Percentiles rank a stretch among this genome's conserved stretches.
These are phyloP conservation scores for Botryosphaeria dothidea DNA, from an alignment of 2,329 filamentous ascomycete species.

Conservation along the genomic window DNA sequence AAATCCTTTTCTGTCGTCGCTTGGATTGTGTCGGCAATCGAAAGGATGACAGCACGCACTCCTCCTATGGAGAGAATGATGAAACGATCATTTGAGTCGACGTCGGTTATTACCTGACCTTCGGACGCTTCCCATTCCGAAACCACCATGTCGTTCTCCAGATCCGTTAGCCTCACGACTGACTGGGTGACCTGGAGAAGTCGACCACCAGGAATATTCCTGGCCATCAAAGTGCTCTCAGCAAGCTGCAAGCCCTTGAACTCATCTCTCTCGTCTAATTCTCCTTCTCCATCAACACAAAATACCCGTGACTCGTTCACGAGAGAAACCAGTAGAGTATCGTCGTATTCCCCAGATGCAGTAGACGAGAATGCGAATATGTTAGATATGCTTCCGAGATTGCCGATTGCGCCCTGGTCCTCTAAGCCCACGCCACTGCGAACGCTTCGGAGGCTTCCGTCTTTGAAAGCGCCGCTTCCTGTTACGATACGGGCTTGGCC, in stretches of 20 bases:
- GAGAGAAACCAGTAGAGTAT: slow-evolving; percentile 79
- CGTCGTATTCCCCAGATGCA: slow-evolving; percentile 51
- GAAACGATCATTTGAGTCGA: slow-evolving; percentile 70
- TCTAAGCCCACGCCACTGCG: slow-evolving; percentile 92
- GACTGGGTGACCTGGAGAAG: slow-evolving; percentile 76
- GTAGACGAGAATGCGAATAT: slow-evolving; percentile 68
- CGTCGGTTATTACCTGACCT: slow-evolving; percentile 68
- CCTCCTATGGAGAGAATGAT: slow-evolving; percentile 77
- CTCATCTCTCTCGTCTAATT: slow-evolving; percentile 81
- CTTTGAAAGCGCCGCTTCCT: slow-evolving; percentile 85
- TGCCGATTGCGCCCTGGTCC: slow-evolving; percentile 77
- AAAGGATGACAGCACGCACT: slow-evolving; percentile 68
- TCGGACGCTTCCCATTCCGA: slow-evolving; percentile 59
- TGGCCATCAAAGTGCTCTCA: slow-evolving; percentile 70
- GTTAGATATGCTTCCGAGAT: slow-evolving; percentile 72
- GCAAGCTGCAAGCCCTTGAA: slow-evolving; percentile 71
- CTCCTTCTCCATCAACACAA: slow-evolving; percentile 69
- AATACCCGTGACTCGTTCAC: slow-evolving; percentile 84
- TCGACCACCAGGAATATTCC: slow-evolving; percentile 63
- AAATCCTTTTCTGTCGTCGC: slow-evolving; percentile 63
- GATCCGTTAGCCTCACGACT: slow-evolving; percentile 63
- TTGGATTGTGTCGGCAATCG: slow-evolving; percentile 59
- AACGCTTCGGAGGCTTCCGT: slow-evolving; percentile 86
- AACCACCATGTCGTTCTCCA: slow-evolving; percentile 53
- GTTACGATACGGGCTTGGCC: slow-evolving; percentile 93